Percentiles rank a stretch among this genome's conserved stretches.
These are phyloP conservation scores for Ophiostoma pallidulum DNA, from an alignment of 2,329 filamentous ascomycete genomes.

Conservation along the genomic window DNA sequence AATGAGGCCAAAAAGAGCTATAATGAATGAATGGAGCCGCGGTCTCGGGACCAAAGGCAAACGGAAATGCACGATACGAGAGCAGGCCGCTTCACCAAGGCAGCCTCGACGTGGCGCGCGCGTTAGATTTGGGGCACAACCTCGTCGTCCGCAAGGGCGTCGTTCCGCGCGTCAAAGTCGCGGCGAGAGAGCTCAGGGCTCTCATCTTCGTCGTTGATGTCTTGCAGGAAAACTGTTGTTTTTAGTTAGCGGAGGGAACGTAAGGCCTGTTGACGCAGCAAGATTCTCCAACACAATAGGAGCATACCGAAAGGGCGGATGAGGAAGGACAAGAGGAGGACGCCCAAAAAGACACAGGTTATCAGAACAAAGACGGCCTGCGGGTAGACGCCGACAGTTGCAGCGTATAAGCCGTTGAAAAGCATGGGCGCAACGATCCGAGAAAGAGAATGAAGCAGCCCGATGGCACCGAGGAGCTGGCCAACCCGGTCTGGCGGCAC, in stretches of 20 bases:
- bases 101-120: background rate
- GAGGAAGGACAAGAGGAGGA: constrained; percentile 58
- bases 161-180: background rate
- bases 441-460: constrained; percentile 73
- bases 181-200: background rate
- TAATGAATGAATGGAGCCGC: no score
- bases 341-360: constrained; percentile 53
- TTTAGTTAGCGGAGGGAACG: background rate
- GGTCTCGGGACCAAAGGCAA: no score
- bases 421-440: constrained; percentile 69
- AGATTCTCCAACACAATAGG: background rate
- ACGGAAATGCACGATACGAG: background rate
- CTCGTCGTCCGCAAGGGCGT: constrained; percentile 17
- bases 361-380: constrained; percentile 79
- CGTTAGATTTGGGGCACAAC: constrained; percentile 17
- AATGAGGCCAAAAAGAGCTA: background rate
- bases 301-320: constrained; percentile 65
- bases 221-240: constrained; percentile 2
- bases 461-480: constrained; percentile 78
- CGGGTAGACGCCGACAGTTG: constrained; percentile 67
- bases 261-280: no score
- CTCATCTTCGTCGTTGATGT: background rate
- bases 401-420: constrained; percentile 79
- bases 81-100: no score
- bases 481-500: constrained; percentile 74